Conservation (phyloP, 2,329 filamentous ascomycete genomes). For the Verticillium zaregamsianum region DNA sequence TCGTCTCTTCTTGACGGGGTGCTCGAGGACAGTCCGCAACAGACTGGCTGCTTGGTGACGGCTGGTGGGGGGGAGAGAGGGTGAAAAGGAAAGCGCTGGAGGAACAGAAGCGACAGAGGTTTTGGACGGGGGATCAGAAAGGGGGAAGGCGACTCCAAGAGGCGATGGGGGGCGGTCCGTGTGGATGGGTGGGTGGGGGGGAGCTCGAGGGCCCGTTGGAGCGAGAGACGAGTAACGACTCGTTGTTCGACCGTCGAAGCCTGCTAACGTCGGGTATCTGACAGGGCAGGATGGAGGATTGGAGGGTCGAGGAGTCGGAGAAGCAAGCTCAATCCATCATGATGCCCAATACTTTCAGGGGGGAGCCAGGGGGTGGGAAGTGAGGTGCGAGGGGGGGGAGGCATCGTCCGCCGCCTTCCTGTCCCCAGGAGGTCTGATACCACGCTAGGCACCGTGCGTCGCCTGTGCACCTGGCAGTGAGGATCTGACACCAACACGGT, state of each 20-base stretch:
- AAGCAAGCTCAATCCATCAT: neutral
- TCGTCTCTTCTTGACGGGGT: neutral
- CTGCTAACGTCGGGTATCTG: neutral
- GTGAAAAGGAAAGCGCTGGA: neutral
- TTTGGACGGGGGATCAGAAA: neutral
- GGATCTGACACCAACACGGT: neutral
- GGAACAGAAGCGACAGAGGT: neutral
- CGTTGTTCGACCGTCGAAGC: neutral
- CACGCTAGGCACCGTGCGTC: constrained; percentile 2
- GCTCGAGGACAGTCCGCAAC: neutral
- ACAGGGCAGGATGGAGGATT: neutral
- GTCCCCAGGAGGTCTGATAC: constrained; percentile 1
- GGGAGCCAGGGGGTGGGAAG: neutral
- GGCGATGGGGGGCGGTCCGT: neutral
- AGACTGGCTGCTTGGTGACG: neutral
- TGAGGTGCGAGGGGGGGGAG: neutral
- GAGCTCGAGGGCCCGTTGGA: neutral
- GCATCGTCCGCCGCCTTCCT: neutral
- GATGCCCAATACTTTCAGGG: neutral
- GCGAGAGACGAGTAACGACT: neutral
- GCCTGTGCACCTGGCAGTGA: neutral
- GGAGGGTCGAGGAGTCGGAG: neutral
- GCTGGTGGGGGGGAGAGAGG: neutral
- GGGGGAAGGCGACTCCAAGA: neutral
- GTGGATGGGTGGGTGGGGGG: neutral